These are phyloP conservation scores for Pythium dissimile DNA, from an alignment of 352 stramenopile genomes.

Conservation along the genomic window DNA sequence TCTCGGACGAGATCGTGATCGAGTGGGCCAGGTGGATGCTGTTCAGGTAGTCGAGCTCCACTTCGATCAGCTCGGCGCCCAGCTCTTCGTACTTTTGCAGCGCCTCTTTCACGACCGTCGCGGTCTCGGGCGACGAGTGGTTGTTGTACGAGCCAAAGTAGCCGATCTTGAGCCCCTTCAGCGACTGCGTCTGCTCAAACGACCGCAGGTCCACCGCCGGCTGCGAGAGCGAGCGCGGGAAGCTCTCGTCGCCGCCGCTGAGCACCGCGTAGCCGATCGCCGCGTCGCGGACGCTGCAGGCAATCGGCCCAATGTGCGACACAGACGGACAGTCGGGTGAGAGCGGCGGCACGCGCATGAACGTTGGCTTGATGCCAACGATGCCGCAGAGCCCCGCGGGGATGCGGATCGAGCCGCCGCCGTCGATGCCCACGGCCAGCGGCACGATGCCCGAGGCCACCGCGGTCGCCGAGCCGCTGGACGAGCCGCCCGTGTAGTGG, in stretches of 20 bases:
- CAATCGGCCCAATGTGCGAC: conserved; percentile 78
- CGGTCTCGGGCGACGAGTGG: conserved; percentile 63
- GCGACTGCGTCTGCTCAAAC: conserved; percentile 53
- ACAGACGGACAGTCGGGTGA: conserved; percentile 58
- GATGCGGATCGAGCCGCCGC: conserved; percentile 89
- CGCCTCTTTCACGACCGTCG: conserved; percentile 35
- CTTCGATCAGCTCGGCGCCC: conserved; percentile 72
- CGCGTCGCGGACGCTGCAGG: conserved; percentile 69
- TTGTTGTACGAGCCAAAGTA: conserved; percentile 78
- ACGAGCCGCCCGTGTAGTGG: conserved; percentile 89
- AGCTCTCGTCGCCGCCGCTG: conserved; percentile 46
- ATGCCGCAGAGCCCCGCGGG: conserved; percentile 83
- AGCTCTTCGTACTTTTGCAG: conserved; percentile 46
- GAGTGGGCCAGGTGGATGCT: conserved; percentile 79
- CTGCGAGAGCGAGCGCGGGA: conserved; percentile 46
- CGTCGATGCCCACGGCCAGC: conserved; percentile 84
- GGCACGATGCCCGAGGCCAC: conserved; percentile 86
- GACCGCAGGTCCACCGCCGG: conserved; percentile 44
- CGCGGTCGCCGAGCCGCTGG: conserved; percentile 85
- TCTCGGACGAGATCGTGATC: conserved; percentile 80
- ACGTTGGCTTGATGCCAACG: conserved; percentile 89
- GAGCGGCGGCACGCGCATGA: conserved; percentile 63
- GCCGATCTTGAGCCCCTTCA: conserved; percentile 70
- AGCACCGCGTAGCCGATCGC: conserved; percentile 87
- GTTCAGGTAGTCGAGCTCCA: conserved; percentile 71